Percentiles rank a stretch among this genome's conserved stretches.
These are phyloP conservation scores for Rosa persica DNA, from an alignment of 306 rosid genomes.

Conservation along the genomic window DNA sequence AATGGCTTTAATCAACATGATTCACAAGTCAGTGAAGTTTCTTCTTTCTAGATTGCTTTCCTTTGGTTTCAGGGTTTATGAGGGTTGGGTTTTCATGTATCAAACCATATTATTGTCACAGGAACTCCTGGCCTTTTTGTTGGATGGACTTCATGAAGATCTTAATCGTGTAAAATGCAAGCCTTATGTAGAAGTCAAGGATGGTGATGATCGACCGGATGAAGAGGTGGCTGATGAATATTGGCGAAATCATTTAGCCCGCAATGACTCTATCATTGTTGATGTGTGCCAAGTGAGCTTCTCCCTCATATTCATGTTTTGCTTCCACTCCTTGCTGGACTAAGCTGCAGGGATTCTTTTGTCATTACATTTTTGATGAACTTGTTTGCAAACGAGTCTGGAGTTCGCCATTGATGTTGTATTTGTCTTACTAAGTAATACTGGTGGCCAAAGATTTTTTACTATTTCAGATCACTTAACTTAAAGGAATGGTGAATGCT, in stretches of 20 bases:
- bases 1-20: constrained; percentile 99
- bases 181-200: constrained; percentile 93
- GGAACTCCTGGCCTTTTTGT: constrained; percentile 96
- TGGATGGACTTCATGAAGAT: constrained; percentile 99
- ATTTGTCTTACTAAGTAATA: background rate
- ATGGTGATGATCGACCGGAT: constrained; percentile 78
- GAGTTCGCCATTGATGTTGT: background rate
- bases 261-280: constrained; percentile 95
- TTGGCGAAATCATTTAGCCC: constrained; percentile 94
- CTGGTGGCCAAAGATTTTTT: background rate
- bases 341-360: no score
- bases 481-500: background rate
- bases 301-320: constrained; percentile 1
- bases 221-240: constrained; percentile 92
- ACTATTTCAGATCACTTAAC: background rate
- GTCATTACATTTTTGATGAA: background rate
- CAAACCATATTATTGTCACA: constrained; percentile 33
- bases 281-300: constrained; percentile 91
- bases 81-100: constrained; percentile 19
- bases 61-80: constrained; percentile 24
- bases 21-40: constrained; percentile 80
- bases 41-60: constrained; percentile 32
- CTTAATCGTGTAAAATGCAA: constrained; percentile 95
- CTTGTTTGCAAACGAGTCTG: background rate
- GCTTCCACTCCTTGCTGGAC: background rate